phyloP scores from a whole-genome alignment of 202 grass and related monocot genomes.

The Cymbopogon flexuosus region DNA sequence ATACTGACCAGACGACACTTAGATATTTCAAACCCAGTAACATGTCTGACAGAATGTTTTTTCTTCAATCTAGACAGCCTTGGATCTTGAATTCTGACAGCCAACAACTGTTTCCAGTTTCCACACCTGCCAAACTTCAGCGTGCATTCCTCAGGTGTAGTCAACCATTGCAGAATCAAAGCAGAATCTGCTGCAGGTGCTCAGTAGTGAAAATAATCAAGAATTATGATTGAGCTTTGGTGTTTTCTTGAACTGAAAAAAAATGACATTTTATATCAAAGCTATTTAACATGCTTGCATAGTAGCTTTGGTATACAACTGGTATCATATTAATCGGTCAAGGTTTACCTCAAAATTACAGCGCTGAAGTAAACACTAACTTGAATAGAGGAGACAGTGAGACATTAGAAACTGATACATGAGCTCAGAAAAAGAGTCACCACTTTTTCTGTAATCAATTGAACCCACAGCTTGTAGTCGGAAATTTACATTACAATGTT shows the following conservation, averaged over 20 bases:
- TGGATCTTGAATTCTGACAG: slow-evolving; percentile 22
- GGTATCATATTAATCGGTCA: not conserved
- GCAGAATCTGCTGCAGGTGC: not conserved
- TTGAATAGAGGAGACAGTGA: not conserved
- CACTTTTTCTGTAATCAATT: slow-evolving; percentile 4
- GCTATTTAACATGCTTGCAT: not conserved
- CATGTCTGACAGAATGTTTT: not conserved
- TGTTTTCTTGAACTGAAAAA: not conserved
- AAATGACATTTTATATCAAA: not conserved
- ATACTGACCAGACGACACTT: not conserved
- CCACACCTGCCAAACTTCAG: slow-evolving; percentile 33
- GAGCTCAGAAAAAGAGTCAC: not conserved
- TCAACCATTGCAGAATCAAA: slow-evolving; percentile 25
- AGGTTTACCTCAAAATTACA: not conserved
- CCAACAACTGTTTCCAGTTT: slow-evolving; percentile 2
- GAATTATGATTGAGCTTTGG: not conserved
- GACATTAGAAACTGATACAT: slow-evolving; percentile 26
- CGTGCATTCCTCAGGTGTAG: not conserved
- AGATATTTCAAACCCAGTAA: not conserved
- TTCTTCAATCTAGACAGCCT: not conserved
- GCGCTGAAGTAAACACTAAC: not conserved
- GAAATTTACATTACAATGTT: slow-evolving; percentile 19
- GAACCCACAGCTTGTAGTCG: not conserved
- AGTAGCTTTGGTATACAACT: not conserved
- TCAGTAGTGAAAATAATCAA: not conserved